Conservation (phyloP, 2,329 filamentous ascomycete genomes). For the Alternaria gansuensis region DNA sequence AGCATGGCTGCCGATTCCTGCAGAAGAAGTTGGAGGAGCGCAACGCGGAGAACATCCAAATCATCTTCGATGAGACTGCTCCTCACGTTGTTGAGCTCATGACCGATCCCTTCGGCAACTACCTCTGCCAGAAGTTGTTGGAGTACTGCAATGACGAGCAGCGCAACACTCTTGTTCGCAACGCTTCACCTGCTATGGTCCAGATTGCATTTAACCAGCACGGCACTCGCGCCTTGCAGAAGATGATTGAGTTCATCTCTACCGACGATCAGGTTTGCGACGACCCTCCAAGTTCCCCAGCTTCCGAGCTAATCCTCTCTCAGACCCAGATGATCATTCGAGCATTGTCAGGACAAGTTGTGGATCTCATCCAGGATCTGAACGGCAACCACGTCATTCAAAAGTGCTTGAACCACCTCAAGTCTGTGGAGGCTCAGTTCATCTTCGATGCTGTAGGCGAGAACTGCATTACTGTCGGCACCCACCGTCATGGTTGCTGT, state of each 20-base stretch:
- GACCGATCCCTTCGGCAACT: conserved; percentile 98
- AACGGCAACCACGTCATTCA: conserved; percentile 99
- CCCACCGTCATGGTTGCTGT: conserved; percentile 96
- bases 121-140: conserved; percentile 96
- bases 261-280: conserved; percentile 73
- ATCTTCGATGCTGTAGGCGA: conserved; percentile 94
- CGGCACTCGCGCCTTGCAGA: conserved; percentile 93
- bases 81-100: conserved; percentile 95
- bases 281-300: not conserved
- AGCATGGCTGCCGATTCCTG: conserved; percentile 95
- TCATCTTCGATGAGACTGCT: conserved; percentile 94
- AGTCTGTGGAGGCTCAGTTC: conserved; percentile 85
- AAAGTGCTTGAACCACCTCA: conserved; percentile 96
- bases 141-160: conserved; percentile 96
- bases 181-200: conserved; percentile 86
- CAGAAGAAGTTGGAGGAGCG: conserved; percentile 97
- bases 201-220: conserved; percentile 96
- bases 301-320: conserved; percentile 21
- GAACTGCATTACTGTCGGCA: conserved; percentile 89
- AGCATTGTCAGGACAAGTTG: conserved; percentile 82
- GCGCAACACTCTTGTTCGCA: conserved; percentile 89
- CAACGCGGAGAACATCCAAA: conserved; percentile 80
- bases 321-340: conserved; percentile 83
- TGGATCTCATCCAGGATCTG: conserved; percentile 93
- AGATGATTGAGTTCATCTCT: conserved; percentile 98